Evolutionary conservation across 306 rosid genomes (phyloP), one percentile per base, ranked within the genome.

Genomic region (Dryas octopetala): DNA sequence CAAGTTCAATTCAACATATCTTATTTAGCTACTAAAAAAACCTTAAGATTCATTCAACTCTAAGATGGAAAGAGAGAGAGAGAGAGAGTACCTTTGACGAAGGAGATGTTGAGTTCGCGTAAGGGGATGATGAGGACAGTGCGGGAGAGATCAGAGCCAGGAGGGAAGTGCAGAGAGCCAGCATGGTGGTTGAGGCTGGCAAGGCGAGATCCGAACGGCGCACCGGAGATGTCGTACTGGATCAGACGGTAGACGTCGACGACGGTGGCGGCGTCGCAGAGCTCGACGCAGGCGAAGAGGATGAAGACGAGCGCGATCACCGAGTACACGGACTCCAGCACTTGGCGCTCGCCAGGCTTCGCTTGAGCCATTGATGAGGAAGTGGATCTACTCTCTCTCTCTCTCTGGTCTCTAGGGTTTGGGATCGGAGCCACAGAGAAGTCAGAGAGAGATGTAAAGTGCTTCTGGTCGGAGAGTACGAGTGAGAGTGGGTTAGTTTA

Each of bases 131-230:
- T 83, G 75, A 96, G 85, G 5, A 96, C 99, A 3, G 99, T 53
- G 79, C 99, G 99, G 4, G 99, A 92, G 85, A 96, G 97, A 92
- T 96, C 99, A 46, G 97, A 79, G 57, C 87, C 86, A 2, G 99
- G 85, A 41, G 96, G 83, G 74, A 90, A 95, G 78, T 90, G 90
- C 3, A 86, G 78, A 51, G 99, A 96, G 8, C 90, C 88, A 7
- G 99, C 99, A 67, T 92, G 97, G 80, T 96, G 99, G 73, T 96
- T 96, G 74, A 96, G 92, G 10, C 83, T 79, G 44, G 99, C 98
- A 51, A 93, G 89, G 16, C 97, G 98, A 81, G 99, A 96, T 92
- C 99, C 99, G 15, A 96, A 89, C 0, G 97, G 97, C 45, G 76
- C 86, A 0, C 97, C 97, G 5, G 97, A 86, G 79, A 95, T 89